A percentile compares a stretch with the other conserved stretches of the same genome.
These are phyloP conservation scores for Fraxinus latifolia DNA, from an alignment of 305 asterid genomes.

Conservation along the genomic window DNA sequence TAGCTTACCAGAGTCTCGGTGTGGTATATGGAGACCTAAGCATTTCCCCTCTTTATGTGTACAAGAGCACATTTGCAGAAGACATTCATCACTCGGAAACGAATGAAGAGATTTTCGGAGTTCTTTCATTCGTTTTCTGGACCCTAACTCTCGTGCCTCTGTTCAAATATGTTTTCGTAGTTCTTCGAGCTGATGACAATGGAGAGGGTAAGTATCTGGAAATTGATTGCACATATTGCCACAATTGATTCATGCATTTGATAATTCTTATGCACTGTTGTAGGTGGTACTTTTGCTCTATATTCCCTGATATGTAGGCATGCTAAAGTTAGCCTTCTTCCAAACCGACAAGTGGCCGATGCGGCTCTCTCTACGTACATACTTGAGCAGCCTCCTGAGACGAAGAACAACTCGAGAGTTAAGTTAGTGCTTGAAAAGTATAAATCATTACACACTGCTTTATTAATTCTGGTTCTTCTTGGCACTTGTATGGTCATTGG, in stretches of 20 bases:
- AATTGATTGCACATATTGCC: background rate
- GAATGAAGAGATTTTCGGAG: slow-evolving; percentile 89
- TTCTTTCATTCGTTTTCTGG: slow-evolving; percentile 90
- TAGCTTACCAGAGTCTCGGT: slow-evolving; percentile 95
- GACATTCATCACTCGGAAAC: slow-evolving; percentile 93
- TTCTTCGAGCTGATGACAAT: slow-evolving; percentile 92
- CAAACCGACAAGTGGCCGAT: slow-evolving; percentile 78
- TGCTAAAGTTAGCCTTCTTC: slow-evolving; percentile 92
- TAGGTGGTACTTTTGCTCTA: slow-evolving; percentile 97
- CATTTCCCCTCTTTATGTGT: slow-evolving; percentile 91
- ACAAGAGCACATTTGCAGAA: slow-evolving; percentile 92
- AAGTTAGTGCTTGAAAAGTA: slow-evolving; percentile 82
- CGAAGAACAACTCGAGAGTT: slow-evolving; percentile 56
- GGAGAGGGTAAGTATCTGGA: slow-evolving; percentile 67
- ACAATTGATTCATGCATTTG: slow-evolving; percentile 5
- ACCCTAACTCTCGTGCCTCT: slow-evolving; percentile 83
- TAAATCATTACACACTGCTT: slow-evolving; percentile 66
- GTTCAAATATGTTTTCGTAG: slow-evolving; percentile 81
- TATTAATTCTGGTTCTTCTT: slow-evolving; percentile 71
- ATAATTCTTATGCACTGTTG: slow-evolving; percentile 23
- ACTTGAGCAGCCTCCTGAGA: slow-evolving; percentile 68
- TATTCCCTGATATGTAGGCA: slow-evolving; percentile 92
- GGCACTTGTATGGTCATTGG: slow-evolving; percentile 99
- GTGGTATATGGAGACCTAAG: slow-evolving; percentile 96
- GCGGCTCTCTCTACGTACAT: slow-evolving; percentile 88